Base-by-base conservation (phyloP, 108 stramenopile species). In the Nitzschia inconspicua region DNA sequence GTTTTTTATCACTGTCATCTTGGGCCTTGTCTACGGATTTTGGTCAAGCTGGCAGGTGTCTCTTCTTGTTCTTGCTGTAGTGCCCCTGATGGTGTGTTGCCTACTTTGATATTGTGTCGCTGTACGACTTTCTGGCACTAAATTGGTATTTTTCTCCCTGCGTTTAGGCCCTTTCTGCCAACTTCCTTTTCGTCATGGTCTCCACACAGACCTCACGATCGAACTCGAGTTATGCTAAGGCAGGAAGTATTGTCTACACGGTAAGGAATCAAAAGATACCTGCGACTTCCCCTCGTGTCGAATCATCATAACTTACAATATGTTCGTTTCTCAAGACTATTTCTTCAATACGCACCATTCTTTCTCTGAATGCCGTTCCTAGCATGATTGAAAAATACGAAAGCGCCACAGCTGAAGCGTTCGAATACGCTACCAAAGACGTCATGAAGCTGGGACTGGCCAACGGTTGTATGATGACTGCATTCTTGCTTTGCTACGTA, bases 21-120 rank as follows among this genome's bases (percentile, higher is more conserved):
- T 59, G 14, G 74, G 74, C 10, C 36, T 80, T 19, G 55, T 31
- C 22, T 71, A 60, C 42, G 83, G 68, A 5, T 76, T 84, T 42
- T 72, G 57, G 20, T 29, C 43, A 26, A 47, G 46, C 0, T 80
- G 79, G 79, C 28, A 57, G 52, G 46, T 75, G 27, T 50, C 59
- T 47, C 36, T 85, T 1, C 13, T 78, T 7, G 44, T 68, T 10
- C 29, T 85, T 30, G 36, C 71, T n/a, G 30, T 55, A 3, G 44
- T 85, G 2, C 84, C 84, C 0, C 29, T 80, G 37, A 80, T 76
- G 79, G n/a, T n/a, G n/a, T n/a, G n/a, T n/a, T n/a, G n/a, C n/a
- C n/a, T n/a, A n/a, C n/a, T n/a, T n/a, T n/a, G n/a, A n/a, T n/a
- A n/a, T n/a, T n/a, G n/a, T n/a, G n/a, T n/a, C n/a, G n/a, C n/a